Evolutionary conservation across 257 asterid genomes (phyloP).

Genomic region (Parsonsia alboflavescens): DNA sequence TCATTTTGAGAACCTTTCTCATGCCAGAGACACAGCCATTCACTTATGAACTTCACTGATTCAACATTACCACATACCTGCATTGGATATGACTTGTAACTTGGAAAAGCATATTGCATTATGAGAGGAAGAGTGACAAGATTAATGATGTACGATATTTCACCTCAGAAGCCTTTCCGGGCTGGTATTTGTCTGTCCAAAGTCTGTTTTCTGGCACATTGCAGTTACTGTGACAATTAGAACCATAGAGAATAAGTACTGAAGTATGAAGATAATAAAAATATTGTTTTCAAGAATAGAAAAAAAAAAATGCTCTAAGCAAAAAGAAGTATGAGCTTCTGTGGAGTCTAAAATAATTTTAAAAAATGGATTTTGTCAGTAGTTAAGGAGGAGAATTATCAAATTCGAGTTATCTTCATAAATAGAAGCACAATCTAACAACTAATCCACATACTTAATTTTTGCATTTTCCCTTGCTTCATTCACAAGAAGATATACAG

Average conservation of each 20-base stretch:
- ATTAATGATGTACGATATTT: conserved; percentile 15
- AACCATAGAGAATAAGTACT: conserved; percentile 20
- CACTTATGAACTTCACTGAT: conserved; percentile 60
- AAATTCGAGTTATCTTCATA: background rate
- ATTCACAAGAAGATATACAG: background rate
- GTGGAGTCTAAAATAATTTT: background rate
- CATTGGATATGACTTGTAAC: conserved; percentile 2
- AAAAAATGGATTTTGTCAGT: background rate
- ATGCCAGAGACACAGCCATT: conserved; percentile 91
- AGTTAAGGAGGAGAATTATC: background rate
- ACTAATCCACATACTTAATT: background rate
- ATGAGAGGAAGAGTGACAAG: conserved; percentile 1
- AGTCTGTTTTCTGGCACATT: conserved; percentile 50
- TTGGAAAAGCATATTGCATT: conserved; percentile 1
- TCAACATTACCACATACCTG: conserved; percentile 91
- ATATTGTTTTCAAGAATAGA: background rate
- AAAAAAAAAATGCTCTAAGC: background rate
- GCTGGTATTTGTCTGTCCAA: conserved; percentile 92
- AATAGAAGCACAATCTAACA: background rate
- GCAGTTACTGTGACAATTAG: conserved; percentile 40
- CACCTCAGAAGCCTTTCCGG: conserved; percentile 78
- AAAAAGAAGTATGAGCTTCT: background rate
- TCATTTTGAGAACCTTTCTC: conserved; percentile 43
- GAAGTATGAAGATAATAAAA: background rate
- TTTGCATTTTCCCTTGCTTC: background rate